Conservation (phyloP, 1,139 yeast species). For the Yamadazyma triangularis region DNA sequence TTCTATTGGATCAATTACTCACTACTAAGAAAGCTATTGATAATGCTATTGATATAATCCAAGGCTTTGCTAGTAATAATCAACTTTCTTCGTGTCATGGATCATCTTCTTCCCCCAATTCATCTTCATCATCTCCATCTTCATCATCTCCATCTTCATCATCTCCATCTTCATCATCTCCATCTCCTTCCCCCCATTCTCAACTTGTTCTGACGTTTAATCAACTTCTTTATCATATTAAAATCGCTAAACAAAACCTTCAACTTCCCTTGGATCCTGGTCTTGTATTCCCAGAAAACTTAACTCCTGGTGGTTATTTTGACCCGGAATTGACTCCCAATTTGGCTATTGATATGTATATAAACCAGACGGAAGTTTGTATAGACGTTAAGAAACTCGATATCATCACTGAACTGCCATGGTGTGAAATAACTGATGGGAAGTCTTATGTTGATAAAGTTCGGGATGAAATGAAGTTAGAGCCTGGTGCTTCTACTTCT, state of each 20-base stretch:
- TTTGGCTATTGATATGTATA: constrained; percentile 36
- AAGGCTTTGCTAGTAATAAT: constrained; percentile 13
- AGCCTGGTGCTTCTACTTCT: too few species aligned
- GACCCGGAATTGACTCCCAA: constrained; percentile 30
- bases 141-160: too few species aligned
- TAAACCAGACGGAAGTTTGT: constrained; percentile 44
- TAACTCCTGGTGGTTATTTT: constrained; percentile 21
- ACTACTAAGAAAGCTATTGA: constrained; percentile 30
- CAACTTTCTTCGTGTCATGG: too few species aligned
- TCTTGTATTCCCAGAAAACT: constrained; percentile 37
- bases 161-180: too few species aligned
- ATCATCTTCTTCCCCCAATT: too few species aligned
- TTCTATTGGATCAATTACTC: constrained; percentile 29
- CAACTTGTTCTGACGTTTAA: constrained; percentile 22
- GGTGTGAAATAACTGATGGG: constrained; percentile 39
- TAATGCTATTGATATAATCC: constrained; percentile 23
- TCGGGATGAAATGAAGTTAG: constrained; percentile 35
- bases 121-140: too few species aligned
- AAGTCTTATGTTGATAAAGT: constrained; percentile 37
- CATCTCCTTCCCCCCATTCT: too few species aligned
- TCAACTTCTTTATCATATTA: constrained; percentile 23
- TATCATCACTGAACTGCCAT: constrained; percentile 36
- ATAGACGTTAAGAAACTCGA: constrained; percentile 39
- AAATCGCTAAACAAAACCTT: constrained; percentile 30
- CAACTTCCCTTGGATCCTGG: constrained; percentile 42